Evolutionary conservation across 2,329 filamentous ascomycete genomes (phyloP), one percentile per base, ranked within the genome.

Genomic region (Colletotrichum aenigma): DNA sequence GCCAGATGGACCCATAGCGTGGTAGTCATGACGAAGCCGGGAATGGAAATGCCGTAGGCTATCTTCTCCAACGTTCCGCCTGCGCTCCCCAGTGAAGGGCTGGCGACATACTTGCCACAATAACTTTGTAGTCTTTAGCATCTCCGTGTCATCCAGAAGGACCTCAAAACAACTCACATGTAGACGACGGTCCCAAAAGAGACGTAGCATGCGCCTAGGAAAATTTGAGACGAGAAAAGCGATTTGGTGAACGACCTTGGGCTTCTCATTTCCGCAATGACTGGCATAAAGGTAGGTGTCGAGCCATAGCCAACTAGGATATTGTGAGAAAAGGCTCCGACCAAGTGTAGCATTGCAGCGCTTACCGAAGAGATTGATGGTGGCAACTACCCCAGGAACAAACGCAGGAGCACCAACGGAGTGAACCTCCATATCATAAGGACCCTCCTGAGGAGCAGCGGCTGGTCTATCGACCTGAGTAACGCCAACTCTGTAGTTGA

Each of bases 101-200:
- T 90, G 0, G 91, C 89, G 8, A 93, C 90, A 88, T 89, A 93
- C 75, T 89, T 84, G 5, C 92, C 92, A 77, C 91, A 58, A 7
- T 58, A 58, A 0, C 55, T 58, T 21, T 3, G 13, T 21, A 58
- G 26, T 6, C 24, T 28, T 58, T 7, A 28, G 2, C 55, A 58
- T 58, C 10, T 58, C n/a, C 4, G n/a, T 52, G n/a, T 13, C 43
- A 7, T 52, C 12, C 1, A 13, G 18, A 13, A 13, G n/a, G 10
- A 52, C 10, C 43, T 7, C 18, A 21, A 48, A 12, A 21, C 18
- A 1, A 28, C 55, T 58, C 55, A 58, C 55, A 58, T 18, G 16
- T 58, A 58, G 26, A 58, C 55, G 9, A 58, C 55, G 21, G 55
- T 58, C 21, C 55, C 55, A 28, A 58, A 58, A 28, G 55, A 26